Evolutionary conservation across 257 asterid genomes (phyloP), one percentile per base, ranked within the genome.

Genomic region (Asclepias syriaca): DNA sequence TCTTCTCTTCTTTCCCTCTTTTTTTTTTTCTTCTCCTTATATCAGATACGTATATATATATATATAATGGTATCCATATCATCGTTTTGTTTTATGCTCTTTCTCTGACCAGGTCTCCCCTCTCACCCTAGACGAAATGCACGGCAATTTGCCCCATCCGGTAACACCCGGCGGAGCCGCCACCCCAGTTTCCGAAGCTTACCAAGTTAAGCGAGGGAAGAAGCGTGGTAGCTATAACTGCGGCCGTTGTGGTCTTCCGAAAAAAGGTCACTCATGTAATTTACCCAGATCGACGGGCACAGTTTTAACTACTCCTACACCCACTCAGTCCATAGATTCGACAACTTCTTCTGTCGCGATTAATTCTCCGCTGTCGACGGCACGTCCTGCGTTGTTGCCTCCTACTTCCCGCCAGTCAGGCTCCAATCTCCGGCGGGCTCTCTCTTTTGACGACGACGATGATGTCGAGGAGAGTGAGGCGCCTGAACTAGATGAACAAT

Each of bases 241-340:
- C 32, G 96, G 99, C 40, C 90, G 98, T 2, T 95, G 99, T 70
- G 98, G 98, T 1, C 69, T 73, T 8, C 98, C 99, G 1, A 95
- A 95, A 71, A 90, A 86, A 80, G 99, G 99, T 45, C 99, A 95
- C 19, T 60, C 54, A 12, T 95, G 98, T 66, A 74, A 74, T 12
- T 8, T 79, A 4, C 43, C 85, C 3, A 40, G 72, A 13, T 45
- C 40, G 12, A 74, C 21, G 14, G 82, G 75, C 27, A 80, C 60
- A 1, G 27, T 72, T 43, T 72, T 86, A 60, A 80, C 85, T 0
- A 46, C 82, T 2, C 72, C 86, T 40, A 76, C 77, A 3, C 78
- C 84, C 37, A 73, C 88, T 11, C 77, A 80, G 8, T 75, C 77
- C 24, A 77, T 61, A 10, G 82, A 68, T 5, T 75, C 82, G 12